Evolutionary conservation across 371 early-diverging fungal genomes (phyloP).

Genomic region (Rhizopus delemar): DNA sequence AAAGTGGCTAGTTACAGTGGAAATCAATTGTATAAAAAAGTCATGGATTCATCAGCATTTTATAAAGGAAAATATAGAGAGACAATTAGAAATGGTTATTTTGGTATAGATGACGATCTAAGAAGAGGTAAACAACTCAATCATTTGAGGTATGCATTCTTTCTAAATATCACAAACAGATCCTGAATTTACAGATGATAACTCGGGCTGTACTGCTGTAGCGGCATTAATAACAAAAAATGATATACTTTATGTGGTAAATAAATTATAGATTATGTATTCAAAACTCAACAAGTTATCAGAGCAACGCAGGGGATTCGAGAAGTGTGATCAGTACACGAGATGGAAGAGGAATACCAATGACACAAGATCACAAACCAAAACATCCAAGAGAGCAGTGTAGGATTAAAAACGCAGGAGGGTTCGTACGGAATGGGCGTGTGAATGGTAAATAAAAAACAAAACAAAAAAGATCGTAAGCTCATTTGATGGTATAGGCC

Average conservation of each 20-base stretch:
- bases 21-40: slow-evolving; percentile 64
- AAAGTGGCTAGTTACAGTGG: slow-evolving; percentile 83
- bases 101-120: slow-evolving; percentile 78
- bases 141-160: not conserved
- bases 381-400: slow-evolving; percentile 67
- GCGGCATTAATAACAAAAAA: slow-evolving; percentile 31
- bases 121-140: slow-evolving; percentile 51
- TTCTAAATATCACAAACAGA: slow-evolving; percentile 39
- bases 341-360: slow-evolving; percentile 67
- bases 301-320: slow-evolving; percentile 93
- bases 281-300: not conserved
- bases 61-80: slow-evolving; percentile 58
- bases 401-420: slow-evolving; percentile 85
- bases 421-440: slow-evolving; percentile 90
- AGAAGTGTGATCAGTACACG: slow-evolving; percentile 75
- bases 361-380: slow-evolving; percentile 93
- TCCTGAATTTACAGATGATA: slow-evolving; percentile 63
- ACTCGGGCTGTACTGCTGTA: slow-evolving; percentile 95
- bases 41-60: slow-evolving; percentile 65
- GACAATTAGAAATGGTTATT: slow-evolving; percentile 81
- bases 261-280: not conserved
- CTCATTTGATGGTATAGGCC: slow-evolving; percentile 45
- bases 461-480: not conserved
- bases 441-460: slow-evolving; percentile 75
- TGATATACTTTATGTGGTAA: slow-evolving; percentile 33